Base-by-base conservation (phyloP, 805 yeast species). In the Yarrowia osloensis region DNA sequence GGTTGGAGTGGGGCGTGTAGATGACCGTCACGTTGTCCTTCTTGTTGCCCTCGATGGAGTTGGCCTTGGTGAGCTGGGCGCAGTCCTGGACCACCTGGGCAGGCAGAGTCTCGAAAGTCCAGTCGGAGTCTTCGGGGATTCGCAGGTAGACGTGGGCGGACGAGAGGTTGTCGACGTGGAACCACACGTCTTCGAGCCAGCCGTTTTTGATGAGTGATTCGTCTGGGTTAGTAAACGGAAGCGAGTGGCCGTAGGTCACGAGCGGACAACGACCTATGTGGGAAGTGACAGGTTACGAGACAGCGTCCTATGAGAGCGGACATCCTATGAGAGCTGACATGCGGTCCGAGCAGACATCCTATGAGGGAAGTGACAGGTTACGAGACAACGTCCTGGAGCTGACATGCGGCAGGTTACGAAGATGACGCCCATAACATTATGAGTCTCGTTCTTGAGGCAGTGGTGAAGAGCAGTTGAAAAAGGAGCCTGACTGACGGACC, bases 121-220 rank as follows among this genome's bases (percentile, higher is more conserved):
- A 71, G 24, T 73, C 62, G 55, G 79, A 78, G 66, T 83, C 86
- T 24, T 81, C 84, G 2, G 81, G 78, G 22, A 87, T 75, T 67
- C 90, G 82, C 29, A 89, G 77, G 72, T 90, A 90, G 11, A 90
- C 82, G 74, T 90, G 96, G 0, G 93, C 95, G 50, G 91, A 86
- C 4, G 91, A 87, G 57, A 85, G 79, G 70, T 87, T 88, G 70
- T 88, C 93, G 8, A 88, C 91, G 75, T 89, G 96, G 73, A 90
- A 90, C 81, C 73, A 66, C 35, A 33, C 8, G 40, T 44, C 68
- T 19, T 54, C 52, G 7, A 26, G 39, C 42, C 55, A 44, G 47
- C 59, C 40, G 46, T 42, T 4, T 11, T 57, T 55, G 50, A 46
- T 84, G 65, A 86, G 74, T 26, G 78, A 76, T 71, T 85, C 88